Evolutionary conservation across 1,284 basidiomycete species (phyloP), one percentile per base, ranked within the genome.

Genomic region (Microbotryum intermedium): DNA sequence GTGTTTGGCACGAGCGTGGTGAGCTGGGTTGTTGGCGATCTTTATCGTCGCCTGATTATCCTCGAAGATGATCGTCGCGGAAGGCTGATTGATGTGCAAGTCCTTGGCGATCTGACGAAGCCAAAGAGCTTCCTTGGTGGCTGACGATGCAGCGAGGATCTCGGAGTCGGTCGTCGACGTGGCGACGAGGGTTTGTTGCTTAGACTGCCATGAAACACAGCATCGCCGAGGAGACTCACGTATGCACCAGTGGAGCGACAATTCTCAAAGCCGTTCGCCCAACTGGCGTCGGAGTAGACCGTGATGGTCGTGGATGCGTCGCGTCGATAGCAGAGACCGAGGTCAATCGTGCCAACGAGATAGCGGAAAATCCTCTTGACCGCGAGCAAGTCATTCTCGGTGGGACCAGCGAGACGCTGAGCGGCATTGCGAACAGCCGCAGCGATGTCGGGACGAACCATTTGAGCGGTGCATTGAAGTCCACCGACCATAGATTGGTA

Each of bases 1-100:
- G 59, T 81, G 79, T 64, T 80, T 80, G 13, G 72, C 69, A 0
- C 71, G 65, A 0, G 67, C 50, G 47, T 77, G 73, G 7, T 59
- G 62, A 3, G 71, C 68, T 0, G 74, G 70, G 55, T 77, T 76
- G 8, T 73, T 49, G 0, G 76, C 69, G 0, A 80, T 60, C 0
- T 66, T 51, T 25, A 80, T 74, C 0, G 76, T 67, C 0, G 73
- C 69, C 13, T 70, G 60, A 62, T 80, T 81, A 65, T 81, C 77
- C 9, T 61, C 58, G 34, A 60, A 62, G 11, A 80, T 55, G 0
- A 59, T 56, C 0, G 71, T 69, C 0, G 76, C 72, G 1, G n/a
- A n/a, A n/a, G n/a, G n/a, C 25, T 60, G 60, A 8, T 29, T 75
- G 76, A 10, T 64, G 74, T 43, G 69, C 76, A 77, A 61, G 72